Evolutionary conservation across 208 protist genomes (phyloP), one percentile per base, ranked within the genome.

Genomic region (Leishmania aethiopica): DNA sequence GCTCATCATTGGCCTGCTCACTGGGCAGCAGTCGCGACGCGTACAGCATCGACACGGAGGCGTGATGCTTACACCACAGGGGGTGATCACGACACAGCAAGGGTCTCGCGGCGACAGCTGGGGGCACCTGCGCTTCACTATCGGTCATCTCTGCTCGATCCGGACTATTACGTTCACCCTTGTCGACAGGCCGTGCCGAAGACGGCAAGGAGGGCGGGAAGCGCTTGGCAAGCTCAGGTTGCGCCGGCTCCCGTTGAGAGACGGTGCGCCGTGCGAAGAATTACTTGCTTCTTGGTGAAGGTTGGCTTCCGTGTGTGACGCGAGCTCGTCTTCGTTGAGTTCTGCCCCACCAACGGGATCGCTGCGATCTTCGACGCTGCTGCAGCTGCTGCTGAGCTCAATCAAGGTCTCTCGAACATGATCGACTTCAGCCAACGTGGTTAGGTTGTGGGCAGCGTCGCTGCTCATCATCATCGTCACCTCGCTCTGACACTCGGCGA

Each of bases 61-160:
- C 64, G 72, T 75, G 71, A 64, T 85, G 82, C 62, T 81, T 85
- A 15, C n/a, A 5, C 71, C 49, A 78, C 19, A 85, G 77, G 60
- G 82, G 76, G 40, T 85, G 82, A 11, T 74, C 60, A 32, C 60
- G 59, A 8, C 10, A 45, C 1, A 53, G 59, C 57, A 70, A 60
- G 17, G 53, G 35, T 19, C 19, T 32, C 45, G 40, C 3, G 15
- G 49, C 51, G 45, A n/a, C n/a, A 32, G 15, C 72, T 40, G 32
- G 49, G 3, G 47, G 17, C 59, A 22, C 40, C 37, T n/a, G 28
- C n/a, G n/a, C 42, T 59, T n/a, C 47, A 45, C 47, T 47, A 5
- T n/a, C 67, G 17, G 40, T 72, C 22, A 73, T 1, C 35, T 11
- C 35, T 49, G 19, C 45, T 42, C 25, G 22, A 35, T 47, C 42